phyloP scores from a whole-genome alignment of 1,284 basidiomycete genomes.

The Papiliotrema fonsecae region DNA sequence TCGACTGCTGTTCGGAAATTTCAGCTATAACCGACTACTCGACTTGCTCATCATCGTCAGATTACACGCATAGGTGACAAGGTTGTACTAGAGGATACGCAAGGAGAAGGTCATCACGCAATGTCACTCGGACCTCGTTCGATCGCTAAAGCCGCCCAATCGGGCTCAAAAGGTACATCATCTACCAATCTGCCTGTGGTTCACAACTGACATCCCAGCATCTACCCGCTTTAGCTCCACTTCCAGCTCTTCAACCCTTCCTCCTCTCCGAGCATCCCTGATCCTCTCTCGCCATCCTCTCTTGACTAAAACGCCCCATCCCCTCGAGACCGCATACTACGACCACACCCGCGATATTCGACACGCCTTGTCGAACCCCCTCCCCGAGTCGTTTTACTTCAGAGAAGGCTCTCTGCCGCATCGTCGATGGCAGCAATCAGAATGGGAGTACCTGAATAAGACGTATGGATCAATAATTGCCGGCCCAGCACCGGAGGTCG shows the following conservation, averaged over 20 bases:
- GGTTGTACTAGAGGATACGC: too few species aligned
- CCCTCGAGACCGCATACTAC: conserved; percentile 80
- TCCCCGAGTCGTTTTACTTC: conserved; percentile 90
- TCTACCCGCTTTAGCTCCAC: too few species aligned
- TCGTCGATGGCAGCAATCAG: conserved; percentile 69
- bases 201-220: neutral
- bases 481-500: conserved; percentile 58
- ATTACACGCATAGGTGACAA: neutral
- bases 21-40: neutral
- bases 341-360: conserved; percentile 78
- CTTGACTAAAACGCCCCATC: conserved; percentile 67
- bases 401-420: conserved; percentile 85
- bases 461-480: conserved; percentile 61
- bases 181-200: neutral
- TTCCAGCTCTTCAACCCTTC: conserved; percentile 16
- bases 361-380: conserved; percentile 81
- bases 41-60: neutral
- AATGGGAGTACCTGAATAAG: conserved; percentile 62
- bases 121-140: conserved; percentile 15
- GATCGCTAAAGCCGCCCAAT: conserved; percentile 6
- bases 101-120: neutral
- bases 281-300: conserved; percentile 81
- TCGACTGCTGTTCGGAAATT: conserved; percentile 3
- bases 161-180: conserved; percentile 8
- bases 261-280: conserved; percentile 51